phyloP scores from a whole-genome alignment of 108 stramenopile genomes.

The Skeletonema marinoi region DNA sequence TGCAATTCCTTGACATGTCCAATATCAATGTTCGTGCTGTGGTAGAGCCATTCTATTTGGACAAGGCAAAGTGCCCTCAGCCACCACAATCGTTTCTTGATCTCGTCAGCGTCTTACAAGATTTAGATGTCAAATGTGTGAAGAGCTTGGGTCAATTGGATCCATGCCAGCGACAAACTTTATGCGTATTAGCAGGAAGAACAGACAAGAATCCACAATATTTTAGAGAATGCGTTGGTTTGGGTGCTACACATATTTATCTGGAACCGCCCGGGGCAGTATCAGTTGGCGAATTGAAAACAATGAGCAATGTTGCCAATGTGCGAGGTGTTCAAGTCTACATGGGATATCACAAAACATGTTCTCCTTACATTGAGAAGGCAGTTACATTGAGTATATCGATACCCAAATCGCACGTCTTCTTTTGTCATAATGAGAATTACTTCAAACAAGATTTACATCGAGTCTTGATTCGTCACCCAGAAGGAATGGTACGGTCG shows the following conservation, averaged over 20 bases:
- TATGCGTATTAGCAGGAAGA: constrained; percentile 62
- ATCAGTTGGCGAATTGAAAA: constrained; percentile 62
- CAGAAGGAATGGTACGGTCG: constrained; percentile 86
- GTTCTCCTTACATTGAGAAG: constrained; percentile 60
- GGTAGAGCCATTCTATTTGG: constrained; percentile 73
- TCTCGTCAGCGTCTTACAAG: constrained; percentile 31
- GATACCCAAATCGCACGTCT: constrained; percentile 42
- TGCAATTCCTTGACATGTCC: constrained; percentile 72
- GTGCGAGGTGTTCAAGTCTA: constrained; percentile 52
- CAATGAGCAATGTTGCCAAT: constrained; percentile 56
- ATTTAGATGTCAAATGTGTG: constrained; percentile 46
- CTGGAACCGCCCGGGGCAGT: constrained; percentile 87
- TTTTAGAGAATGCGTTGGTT: constrained; percentile 56
- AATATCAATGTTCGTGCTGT: constrained; percentile 49
- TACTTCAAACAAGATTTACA: constrained; percentile 56
- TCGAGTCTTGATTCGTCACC: constrained; percentile 66
- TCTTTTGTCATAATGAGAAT: constrained; percentile 86
- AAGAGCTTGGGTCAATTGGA: constrained; percentile 46
- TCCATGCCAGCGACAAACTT: constrained; percentile 18
- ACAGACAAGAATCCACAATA: constrained; percentile 74
- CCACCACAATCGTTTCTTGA: constrained; percentile 44
- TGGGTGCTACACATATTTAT: constrained; percentile 64
- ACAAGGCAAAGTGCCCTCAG: constrained; percentile 25
- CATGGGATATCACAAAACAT: constrained; percentile 89
- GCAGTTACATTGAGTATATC: constrained; percentile 48